These are phyloP conservation scores for Diospyros kaki DNA, from an alignment of 148 eudicot species.

Conservation along the genomic window DNA sequence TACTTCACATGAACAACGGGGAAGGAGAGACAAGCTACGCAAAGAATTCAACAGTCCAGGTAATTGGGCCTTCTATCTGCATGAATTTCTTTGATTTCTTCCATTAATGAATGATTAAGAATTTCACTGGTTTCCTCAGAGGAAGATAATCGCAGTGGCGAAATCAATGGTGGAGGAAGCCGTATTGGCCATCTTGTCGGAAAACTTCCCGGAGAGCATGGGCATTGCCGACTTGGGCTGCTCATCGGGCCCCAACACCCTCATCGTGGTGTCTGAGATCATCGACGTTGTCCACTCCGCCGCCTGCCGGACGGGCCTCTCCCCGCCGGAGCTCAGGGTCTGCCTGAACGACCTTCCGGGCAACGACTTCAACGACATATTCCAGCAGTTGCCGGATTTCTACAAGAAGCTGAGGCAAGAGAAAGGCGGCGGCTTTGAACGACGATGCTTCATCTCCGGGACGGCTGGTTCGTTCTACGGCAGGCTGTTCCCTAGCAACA, in stretches of 20 bases:
- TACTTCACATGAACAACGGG: slow-evolving; percentile 71
- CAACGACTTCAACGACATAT: slow-evolving; percentile 63
- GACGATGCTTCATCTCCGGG: slow-evolving; percentile 40
- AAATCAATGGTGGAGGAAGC: slow-evolving; percentile 43
- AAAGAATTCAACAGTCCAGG: slow-evolving; percentile 56
- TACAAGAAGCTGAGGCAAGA: slow-evolving; percentile 23
- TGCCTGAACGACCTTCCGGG: slow-evolving; percentile 61
- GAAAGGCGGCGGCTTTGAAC: slow-evolving; percentile 24
- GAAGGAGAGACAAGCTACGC: slow-evolving; percentile 64
- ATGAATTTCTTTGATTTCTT: neutral
- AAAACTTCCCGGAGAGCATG: slow-evolving; percentile 22
- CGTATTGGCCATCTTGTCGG: slow-evolving; percentile 21
- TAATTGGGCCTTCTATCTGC: neutral
- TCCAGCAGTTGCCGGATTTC: slow-evolving; percentile 30
- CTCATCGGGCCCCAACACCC: slow-evolving; percentile 57
- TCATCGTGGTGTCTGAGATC: slow-evolving; percentile 26
- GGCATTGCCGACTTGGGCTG: slow-evolving; percentile 72
- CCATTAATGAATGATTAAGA: neutral
- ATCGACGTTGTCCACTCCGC: slow-evolving; percentile 18
- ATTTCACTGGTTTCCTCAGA: slow-evolving; percentile 21
- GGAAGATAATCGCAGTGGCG: slow-evolving; percentile 38
- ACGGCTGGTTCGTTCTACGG: slow-evolving; percentile 64
- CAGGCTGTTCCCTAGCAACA: slow-evolving; percentile 42
- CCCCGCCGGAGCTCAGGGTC: slow-evolving; percentile 39
- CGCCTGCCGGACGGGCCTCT: slow-evolving; percentile 3